Percentiles rank a stretch among this genome's conserved stretches.
These are phyloP conservation scores for Exophiala aquamarina DNA, from an alignment of 2,329 filamentous ascomycete species.

Conservation along the genomic window DNA sequence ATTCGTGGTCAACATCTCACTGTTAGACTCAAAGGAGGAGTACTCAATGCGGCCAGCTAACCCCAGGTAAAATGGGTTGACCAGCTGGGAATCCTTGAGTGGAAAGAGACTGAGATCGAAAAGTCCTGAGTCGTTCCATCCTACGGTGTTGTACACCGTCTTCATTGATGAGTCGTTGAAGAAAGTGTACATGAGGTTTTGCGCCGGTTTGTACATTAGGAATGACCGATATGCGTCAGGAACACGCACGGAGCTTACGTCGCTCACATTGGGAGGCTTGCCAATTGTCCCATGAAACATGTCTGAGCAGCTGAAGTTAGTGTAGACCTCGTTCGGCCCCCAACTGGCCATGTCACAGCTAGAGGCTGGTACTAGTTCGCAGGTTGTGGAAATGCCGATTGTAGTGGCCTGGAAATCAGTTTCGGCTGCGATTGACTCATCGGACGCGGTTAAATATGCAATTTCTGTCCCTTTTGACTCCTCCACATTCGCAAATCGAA, in stretches of 20 bases:
- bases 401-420: slow-evolving; percentile 18
- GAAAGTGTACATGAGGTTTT: slow-evolving; percentile 15
- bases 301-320: slow-evolving; percentile 19
- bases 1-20: slow-evolving; percentile 8
- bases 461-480: neutral
- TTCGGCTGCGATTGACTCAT: neutral
- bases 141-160: slow-evolving; percentile 20
- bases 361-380: slow-evolving; percentile 8
- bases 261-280: slow-evolving; percentile 6
- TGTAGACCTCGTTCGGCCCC: slow-evolving; percentile 5
- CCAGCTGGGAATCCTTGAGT: slow-evolving; percentile 11
- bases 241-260: neutral
- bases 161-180: slow-evolving; percentile 13
- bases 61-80: slow-evolving; percentile 15
- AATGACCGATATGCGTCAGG: slow-evolving; percentile 16
- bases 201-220: slow-evolving; percentile 12
- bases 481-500: slow-evolving; percentile 4
- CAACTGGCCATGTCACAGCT: slow-evolving; percentile 14
- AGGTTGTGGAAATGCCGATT: slow-evolving; percentile 16
- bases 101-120: slow-evolving; percentile 7
- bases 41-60: slow-evolving; percentile 9
- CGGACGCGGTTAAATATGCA: slow-evolving; percentile 12
- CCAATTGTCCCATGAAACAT: slow-evolving; percentile 20
- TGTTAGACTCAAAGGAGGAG: slow-evolving; percentile 4
- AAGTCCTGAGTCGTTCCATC: slow-evolving; percentile 4